Base-by-base conservation (phyloP, 225 moss, liverwort and hornwort species). In the Ulota crispa region DNA sequence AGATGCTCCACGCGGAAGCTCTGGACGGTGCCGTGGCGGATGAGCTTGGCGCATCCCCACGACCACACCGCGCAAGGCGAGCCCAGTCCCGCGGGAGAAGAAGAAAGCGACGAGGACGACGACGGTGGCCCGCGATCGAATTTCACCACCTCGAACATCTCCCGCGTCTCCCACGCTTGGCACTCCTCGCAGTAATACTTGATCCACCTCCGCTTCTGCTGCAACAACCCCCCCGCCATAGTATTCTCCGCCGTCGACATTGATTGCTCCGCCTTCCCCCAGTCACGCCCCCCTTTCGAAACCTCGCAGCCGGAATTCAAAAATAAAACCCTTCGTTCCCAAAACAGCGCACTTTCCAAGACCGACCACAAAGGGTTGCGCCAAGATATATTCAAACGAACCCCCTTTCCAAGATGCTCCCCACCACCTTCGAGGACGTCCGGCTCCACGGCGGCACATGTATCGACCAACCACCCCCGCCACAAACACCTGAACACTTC, bases 161-260 rank as follows among this genome's bases (percentile, higher is more conserved):
- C 87, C 14, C 87, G 87, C 66, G 85, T 85, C 75, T 89, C 89
- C 89, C 89, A 89, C 39, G 68, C 63, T 30, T 83, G 69, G 63
- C 89, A 89, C 65, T 85, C 89, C 50, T 89, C 85, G 83, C 89
- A 89, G 78, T 79, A 85, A 37, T 87, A 87, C 73, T 83, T 89
- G 21, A 87, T 85, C 89, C 89, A 89, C 71, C 87, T 81, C 75
- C 89, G 87, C 83, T 85, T 78, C 26, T 83, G 64, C 81, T 24
- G 47, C 11, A 15, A 72, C 73, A 63, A 50, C 39, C 52, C 72
- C 72, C n/a, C 70, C 70, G 56, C 24, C 65, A 24, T 70, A 14
- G 15, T 16, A 15, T 34, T 76, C 18, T 59, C 76, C 82, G 59
- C 84, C 16, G 85, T 59, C 59, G 86, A 86, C 86, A 88, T 88